These are phyloP conservation scores for Adiantum capillusveneris DNA, from an alignment of 75 land plant genomes.

Conservation along the genomic window DNA sequence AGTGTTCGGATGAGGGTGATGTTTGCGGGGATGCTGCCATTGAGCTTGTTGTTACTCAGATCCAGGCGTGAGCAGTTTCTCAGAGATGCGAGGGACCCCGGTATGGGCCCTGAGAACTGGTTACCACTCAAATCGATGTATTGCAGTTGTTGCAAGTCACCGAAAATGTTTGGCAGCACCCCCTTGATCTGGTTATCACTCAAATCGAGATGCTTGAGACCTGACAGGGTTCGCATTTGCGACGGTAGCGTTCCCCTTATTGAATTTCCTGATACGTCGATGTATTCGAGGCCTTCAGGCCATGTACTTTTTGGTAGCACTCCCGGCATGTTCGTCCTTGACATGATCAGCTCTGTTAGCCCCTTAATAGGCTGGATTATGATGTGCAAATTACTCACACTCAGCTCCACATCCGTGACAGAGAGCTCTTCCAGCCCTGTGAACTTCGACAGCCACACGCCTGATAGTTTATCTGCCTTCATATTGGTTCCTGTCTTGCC, in stretches of 20 bases:
- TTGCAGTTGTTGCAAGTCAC: background rate
- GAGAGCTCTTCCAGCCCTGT: constrained; percentile 59
- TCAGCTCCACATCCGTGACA: constrained; percentile 40
- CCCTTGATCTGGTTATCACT: constrained; percentile 10
- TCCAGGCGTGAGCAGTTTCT: constrained; percentile 1
- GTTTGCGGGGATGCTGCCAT: constrained; percentile 7
- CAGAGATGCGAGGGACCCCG: constrained; percentile 2
- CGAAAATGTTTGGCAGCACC: constrained; percentile 17
- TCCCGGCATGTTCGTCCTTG: constrained; percentile 55
- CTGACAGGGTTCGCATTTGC: constrained; percentile 39
- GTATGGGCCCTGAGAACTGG: constrained; percentile 14
- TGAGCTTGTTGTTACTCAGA: constrained; percentile 11
- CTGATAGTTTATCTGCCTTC: constrained; percentile 30
- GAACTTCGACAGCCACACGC: constrained; percentile 49
- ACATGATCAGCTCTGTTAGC: constrained; percentile 42
- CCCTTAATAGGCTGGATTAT: constrained; percentile 43
- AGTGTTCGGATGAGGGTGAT: constrained; percentile 7
- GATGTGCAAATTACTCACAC: constrained; percentile 33
- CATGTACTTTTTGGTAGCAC: constrained; percentile 37
- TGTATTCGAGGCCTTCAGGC: background rate
- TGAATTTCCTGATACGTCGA: constrained; percentile 29
- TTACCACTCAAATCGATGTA: constrained; percentile 10
- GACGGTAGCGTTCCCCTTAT: constrained; percentile 54
- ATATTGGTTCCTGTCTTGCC: constrained; percentile 15
- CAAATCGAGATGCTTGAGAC: constrained; percentile 38